A percentile compares a stretch with the other conserved stretches of the same genome.
phyloP scores from a whole-genome alignment of 2,329 filamentous ascomycete genomes.

The Xylaria sp. region DNA sequence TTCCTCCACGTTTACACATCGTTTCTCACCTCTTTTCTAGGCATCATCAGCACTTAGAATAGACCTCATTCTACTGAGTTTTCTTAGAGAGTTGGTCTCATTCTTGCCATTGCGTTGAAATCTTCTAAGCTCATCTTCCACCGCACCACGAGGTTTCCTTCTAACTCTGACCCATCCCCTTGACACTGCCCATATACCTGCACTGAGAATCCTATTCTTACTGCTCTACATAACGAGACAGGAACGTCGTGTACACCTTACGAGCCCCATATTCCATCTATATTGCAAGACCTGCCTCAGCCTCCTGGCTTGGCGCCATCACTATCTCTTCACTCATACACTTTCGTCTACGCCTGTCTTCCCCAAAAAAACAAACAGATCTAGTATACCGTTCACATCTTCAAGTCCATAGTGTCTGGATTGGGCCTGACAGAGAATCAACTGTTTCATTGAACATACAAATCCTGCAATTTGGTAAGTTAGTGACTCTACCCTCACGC shows the following conservation, averaged over 20 bases:
- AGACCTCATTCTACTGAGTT: neutral
- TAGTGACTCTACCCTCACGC: neutral
- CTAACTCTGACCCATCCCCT: neutral
- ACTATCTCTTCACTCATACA: neutral
- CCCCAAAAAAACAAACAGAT: neutral
- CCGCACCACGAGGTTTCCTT: neutral
- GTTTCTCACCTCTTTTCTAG: neutral
- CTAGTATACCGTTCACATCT: neutral
- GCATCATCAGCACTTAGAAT: neutral
- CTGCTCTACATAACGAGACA: neutral
- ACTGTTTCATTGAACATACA: neutral
- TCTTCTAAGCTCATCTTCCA: neutral
- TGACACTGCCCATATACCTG: neutral
- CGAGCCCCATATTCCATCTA: neutral
- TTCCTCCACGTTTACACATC: neutral
- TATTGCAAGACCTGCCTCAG: neutral
- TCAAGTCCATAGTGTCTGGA: neutral
- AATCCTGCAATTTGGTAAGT: slow-evolving; percentile 14
- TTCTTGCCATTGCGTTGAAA: neutral
- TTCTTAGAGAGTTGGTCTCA: neutral
- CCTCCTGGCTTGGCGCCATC: neutral
- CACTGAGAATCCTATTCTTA: neutral
- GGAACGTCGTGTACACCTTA: neutral
- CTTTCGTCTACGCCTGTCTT: neutral
- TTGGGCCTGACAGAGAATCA: neutral